Evolutionary conservation across 2,329 filamentous ascomycete genomes (phyloP).

Genomic region (Xylariaceae sp.): DNA sequence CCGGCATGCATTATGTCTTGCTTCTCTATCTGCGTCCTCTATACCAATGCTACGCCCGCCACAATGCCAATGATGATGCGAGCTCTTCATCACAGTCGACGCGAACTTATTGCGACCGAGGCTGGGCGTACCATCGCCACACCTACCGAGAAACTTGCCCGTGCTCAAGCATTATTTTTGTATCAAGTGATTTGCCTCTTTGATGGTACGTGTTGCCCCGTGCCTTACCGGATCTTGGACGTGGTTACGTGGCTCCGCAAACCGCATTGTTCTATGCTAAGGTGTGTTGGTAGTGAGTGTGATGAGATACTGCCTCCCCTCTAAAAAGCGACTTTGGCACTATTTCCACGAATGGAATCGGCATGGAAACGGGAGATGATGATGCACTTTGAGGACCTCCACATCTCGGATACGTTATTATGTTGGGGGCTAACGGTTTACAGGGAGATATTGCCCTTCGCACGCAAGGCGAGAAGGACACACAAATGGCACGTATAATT

Average conservation of each 20-base stretch:
- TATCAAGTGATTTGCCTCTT: slow-evolving; percentile 26
- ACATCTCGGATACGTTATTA: too few species aligned
- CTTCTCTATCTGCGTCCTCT: slow-evolving; percentile 29
- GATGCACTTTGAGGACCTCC: too few species aligned
- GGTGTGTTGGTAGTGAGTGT: too few species aligned
- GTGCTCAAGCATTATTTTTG: slow-evolving; percentile 21
- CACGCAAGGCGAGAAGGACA: slow-evolving; percentile 19
- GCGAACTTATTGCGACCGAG: slow-evolving; percentile 19
- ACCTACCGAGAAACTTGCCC: slow-evolving; percentile 24
- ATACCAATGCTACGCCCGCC: slow-evolving; percentile 25
- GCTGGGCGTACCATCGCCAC: slow-evolving; percentile 9
- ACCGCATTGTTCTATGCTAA: too few species aligned
- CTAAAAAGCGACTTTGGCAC: too few species aligned
- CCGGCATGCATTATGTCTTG: slow-evolving; percentile 29
- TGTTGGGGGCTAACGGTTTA: too few species aligned
- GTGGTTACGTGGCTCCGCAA: too few species aligned
- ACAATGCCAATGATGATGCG: slow-evolving; percentile 29
- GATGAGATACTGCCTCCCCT: too few species aligned
- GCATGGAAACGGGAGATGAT: too few species aligned
- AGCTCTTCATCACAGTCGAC: slow-evolving; percentile 20
- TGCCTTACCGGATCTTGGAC: too few species aligned
- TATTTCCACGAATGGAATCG: too few species aligned
- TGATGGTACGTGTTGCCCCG: slow-evolving; percentile 7
- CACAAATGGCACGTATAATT: slow-evolving; percentile 1
- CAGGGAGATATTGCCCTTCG: slow-evolving; percentile 18